Percentiles rank a stretch among this genome's conserved stretches.
These are phyloP conservation scores for Chaetomiaceae sp. DNA, from an alignment of 2,329 filamentous ascomycete genomes.

Conservation along the genomic window DNA sequence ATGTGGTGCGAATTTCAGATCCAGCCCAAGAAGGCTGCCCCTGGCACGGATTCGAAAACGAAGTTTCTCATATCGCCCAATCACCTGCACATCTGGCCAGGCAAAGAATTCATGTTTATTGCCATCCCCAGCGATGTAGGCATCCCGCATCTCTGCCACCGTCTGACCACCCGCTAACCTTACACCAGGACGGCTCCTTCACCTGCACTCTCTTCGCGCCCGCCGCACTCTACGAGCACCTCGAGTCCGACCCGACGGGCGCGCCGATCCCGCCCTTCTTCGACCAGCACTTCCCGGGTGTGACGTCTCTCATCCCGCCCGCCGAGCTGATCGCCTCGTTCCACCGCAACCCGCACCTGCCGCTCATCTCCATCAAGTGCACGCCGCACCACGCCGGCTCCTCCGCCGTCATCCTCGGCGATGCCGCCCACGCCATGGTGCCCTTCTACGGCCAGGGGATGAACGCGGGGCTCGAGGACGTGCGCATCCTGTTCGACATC, in stretches of 20 bases:
- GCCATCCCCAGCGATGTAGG: conserved; percentile 70
- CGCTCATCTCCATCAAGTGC: conserved; percentile 90
- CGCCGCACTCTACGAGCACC: conserved; percentile 56
- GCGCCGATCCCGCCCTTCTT: conserved; percentile 64
- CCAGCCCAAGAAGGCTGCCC: conserved; percentile 38
- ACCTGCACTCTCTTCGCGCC: conserved; percentile 92
- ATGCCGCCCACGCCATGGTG: conserved; percentile 95
- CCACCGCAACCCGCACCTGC: conserved; percentile 75
- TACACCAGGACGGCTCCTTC: conserved; percentile 75
- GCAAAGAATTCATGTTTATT: conserved; percentile 94
- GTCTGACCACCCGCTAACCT: conserved; percentile 10
- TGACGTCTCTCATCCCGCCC: conserved; percentile 63
- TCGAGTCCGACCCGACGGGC: conserved; percentile 55
- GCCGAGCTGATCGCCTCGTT: conserved; percentile 69
- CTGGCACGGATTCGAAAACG: conserved; percentile 29
- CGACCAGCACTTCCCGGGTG: conserved; percentile 77
- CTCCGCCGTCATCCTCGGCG: conserved; percentile 78
- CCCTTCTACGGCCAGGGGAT: conserved; percentile 98
- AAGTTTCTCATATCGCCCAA: conserved; percentile 80
- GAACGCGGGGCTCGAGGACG: conserved; percentile 93
- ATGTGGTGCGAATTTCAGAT: conserved; percentile 97
- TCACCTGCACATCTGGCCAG: conserved; percentile 96
- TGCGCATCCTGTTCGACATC: conserved; percentile 76
- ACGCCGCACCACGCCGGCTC: conserved; percentile 74
- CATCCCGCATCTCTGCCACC: not conserved